Evolutionary conservation across 192 early-diverging fungal genomes (phyloP), one percentile per base, ranked within the genome.

Genomic region (Backusella westeae): DNA sequence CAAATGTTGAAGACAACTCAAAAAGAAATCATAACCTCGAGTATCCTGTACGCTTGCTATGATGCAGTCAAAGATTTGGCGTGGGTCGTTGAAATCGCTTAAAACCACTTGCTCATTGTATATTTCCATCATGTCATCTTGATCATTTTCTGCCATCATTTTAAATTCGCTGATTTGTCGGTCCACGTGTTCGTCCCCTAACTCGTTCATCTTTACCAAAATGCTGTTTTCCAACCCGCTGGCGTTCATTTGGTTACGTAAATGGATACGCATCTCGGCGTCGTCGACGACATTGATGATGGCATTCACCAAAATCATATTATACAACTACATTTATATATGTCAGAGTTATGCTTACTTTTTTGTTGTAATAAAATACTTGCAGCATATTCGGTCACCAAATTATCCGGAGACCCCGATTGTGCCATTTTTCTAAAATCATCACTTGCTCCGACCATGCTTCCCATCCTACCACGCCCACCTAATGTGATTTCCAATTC

Each of bases 381-480:
- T 80, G 87, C 86, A 67, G 87, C 88, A 59, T 93, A 94, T 82
- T 94, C 92, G 38, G 83, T 89, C 32, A 94, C 78, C 44, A 93
- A 90, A 65, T 84, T 87, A 79, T 94, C 93, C 0, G 89, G 83
- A 19, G 90, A 88, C 10, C 75, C 75, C 23, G 72, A 36, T 41
- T 82, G 79, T n/a, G 87, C 89, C 56, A 89, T 59, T 77, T 90
- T 88, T 36, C 87, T 90, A 78, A 91, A 81, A 72, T 94, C 93
- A 23, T 90, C 90, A 41, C 89, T 90, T 32, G 89, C 92, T 23
- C 92, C 91, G 0, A 94, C 91, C 69, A 91, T 87, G 78, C 89
- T 92, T 26, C 93, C 93, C 82, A 93, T 90, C 15, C 91, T 87
- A 12, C 93, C 93, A 32, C 93, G 90, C 1, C 93, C 92, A 71